Base-by-base conservation (phyloP, 2,329 filamentous ascomycete genomes). In the Pseudonectria buxi region DNA sequence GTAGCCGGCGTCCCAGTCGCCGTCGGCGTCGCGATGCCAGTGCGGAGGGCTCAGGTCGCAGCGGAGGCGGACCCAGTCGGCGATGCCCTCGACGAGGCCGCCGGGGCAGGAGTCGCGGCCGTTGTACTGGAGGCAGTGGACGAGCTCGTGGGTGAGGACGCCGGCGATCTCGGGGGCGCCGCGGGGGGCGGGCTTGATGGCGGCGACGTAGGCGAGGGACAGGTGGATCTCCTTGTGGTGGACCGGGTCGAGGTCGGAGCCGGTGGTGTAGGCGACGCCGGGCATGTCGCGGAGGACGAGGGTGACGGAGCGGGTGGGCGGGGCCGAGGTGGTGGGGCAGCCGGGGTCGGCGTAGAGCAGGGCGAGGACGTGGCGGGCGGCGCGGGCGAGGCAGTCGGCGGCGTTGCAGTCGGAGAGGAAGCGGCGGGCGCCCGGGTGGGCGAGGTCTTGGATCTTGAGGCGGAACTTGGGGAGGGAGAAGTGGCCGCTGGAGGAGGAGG, bases 171-270 rank as follows among this genome's bases (percentile, higher is more conserved):
- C 87, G 26, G 71, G 51, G 15, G 56, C 44, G 10, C 64, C 62
- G 32, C 71, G 69, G 10, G 62, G 48, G 1, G 58, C 32, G 0
- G 70, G 50, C 24, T 52, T 37, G 44, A 77, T 66, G 30, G 55
- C 49, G 28, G 64, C 53, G 47, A 95, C 78, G 65, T 95, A 95
- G 30, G 72, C 65, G 2, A 90, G 76, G 12, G 79, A 88, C 60
- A 96, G 72, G 63, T 95, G 87, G 44, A 95, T 92, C 58, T 95
- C 88, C 56, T 95, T 95, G 68, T 95, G 87, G 54, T 92, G 84
- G 42, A 71, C 49, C 18, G 18, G 18, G 61, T 95, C 89, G 10
- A 94, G 72, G 26, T 88, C 82, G 9, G 69, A 75, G 44, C 86
- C 85, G 0, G 77, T 87, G 2, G 90, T 95, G 65, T 95, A 94